phyloP scores from a whole-genome alignment of 257 asterid species.

The Verbena officinalis region DNA sequence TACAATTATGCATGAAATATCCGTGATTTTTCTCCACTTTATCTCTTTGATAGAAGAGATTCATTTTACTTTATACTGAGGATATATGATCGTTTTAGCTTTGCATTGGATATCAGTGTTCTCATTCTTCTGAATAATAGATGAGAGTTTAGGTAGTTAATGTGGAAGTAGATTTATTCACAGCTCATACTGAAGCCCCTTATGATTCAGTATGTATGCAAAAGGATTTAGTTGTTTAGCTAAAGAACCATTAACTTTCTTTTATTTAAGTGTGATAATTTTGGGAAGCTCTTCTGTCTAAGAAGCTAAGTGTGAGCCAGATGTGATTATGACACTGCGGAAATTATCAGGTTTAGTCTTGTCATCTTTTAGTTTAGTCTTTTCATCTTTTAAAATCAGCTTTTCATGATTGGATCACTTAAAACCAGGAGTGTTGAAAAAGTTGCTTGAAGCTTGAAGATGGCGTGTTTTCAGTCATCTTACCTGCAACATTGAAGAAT shows the following conservation, averaged over 20 bases:
- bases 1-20: constrained; percentile 4
- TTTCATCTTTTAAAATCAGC: neutral
- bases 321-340: constrained; percentile 2
- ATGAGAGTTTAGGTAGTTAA: neutral
- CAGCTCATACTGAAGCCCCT: constrained; percentile 3
- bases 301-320: neutral
- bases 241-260: neutral
- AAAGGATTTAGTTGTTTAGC: neutral
- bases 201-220: neutral
- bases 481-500: constrained; percentile 1
- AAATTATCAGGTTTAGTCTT: neutral
- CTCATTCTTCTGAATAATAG: neutral
- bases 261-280: neutral
- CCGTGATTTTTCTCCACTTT: neutral
- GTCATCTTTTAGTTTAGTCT: neutral
- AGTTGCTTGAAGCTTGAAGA: constrained; percentile 4
- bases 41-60: neutral
- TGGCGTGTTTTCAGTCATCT: neutral
- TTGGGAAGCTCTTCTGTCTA: neutral
- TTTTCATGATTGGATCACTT: neutral
- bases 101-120: neutral
- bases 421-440: neutral
- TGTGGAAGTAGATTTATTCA: neutral
- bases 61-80: neutral
- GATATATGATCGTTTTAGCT: neutral